phyloP scores from a whole-genome alignment of 2,329 filamentous ascomycete genomes.

The Botryosphaeria dothidea region DNA sequence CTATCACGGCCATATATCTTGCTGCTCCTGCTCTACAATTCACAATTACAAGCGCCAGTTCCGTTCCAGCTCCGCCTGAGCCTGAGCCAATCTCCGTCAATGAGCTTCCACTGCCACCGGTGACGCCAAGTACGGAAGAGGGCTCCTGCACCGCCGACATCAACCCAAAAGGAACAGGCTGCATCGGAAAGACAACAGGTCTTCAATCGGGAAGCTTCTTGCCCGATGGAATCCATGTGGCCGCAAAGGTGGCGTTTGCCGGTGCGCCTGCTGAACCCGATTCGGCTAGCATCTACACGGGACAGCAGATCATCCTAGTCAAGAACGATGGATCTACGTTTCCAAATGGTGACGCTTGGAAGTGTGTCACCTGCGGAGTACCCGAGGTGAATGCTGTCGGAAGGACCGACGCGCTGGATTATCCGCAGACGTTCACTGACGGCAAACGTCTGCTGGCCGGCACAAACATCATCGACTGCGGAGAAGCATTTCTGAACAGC shows the following conservation, averaged over 20 bases:
- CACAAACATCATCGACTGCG: slow-evolving; percentile 41
- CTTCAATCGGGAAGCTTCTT: slow-evolving; percentile 39
- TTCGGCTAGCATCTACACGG: slow-evolving; percentile 44
- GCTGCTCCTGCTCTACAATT: background rate
- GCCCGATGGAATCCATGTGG: slow-evolving; percentile 47
- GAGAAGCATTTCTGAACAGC: slow-evolving; percentile 32
- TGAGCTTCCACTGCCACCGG: slow-evolving; percentile 42
- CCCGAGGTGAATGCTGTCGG: slow-evolving; percentile 33
- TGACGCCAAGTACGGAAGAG: slow-evolving; percentile 24
- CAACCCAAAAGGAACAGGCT: slow-evolving; percentile 42
- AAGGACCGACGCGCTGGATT: slow-evolving; percentile 31
- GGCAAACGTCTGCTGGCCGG: slow-evolving; percentile 39
- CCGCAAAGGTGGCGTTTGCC: slow-evolving; percentile 42
- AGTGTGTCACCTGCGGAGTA: slow-evolving; percentile 50
- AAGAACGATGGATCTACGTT: slow-evolving; percentile 46
- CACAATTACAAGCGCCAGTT: background rate
- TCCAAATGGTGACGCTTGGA: slow-evolving; percentile 49
- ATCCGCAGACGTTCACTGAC: slow-evolving; percentile 47
- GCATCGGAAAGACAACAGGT: slow-evolving; percentile 29
- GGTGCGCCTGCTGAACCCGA: slow-evolving; percentile 45
- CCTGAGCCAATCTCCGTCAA: slow-evolving; percentile 39
- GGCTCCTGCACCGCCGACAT: slow-evolving; percentile 37
- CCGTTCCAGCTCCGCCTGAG: slow-evolving; percentile 7
- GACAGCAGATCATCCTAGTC: slow-evolving; percentile 46
- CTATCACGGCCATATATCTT: background rate